phyloP scores from a whole-genome alignment of 257 asterid species.

The Solanum peruvianum region DNA sequence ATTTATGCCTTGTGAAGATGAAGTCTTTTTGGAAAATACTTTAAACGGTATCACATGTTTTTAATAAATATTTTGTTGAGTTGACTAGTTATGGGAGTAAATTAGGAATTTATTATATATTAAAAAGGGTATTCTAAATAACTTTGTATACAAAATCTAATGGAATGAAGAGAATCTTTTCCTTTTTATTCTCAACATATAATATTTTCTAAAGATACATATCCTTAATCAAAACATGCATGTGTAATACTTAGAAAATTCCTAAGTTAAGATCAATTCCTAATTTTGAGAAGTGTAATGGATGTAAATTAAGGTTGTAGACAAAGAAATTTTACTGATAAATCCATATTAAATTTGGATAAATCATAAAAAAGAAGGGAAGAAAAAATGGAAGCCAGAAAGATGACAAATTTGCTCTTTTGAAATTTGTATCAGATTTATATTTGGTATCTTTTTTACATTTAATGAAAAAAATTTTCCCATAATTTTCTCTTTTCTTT shows the following conservation, averaged over 20 bases:
- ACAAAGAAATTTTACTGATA: not conserved
- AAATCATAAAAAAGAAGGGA: no score
- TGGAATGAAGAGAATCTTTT: not conserved
- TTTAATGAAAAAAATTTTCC: no score
- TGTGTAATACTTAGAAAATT: not conserved
- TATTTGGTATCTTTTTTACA: no score
- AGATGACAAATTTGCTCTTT: no score
- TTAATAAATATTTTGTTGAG: not conserved
- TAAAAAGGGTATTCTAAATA: not conserved
- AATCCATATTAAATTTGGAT: not conserved
- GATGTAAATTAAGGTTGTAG: not conserved
- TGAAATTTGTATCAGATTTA: no score
- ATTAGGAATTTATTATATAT: not conserved
- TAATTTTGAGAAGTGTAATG: not conserved
- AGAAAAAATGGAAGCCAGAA: no score
- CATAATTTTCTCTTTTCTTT: no score
- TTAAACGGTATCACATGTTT: not conserved
- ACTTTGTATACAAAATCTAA: not conserved
- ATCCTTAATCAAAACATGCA: not conserved
- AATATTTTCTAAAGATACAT: not conserved
- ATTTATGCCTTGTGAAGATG: not conserved
- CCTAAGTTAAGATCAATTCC: not conserved
- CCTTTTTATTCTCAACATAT: not conserved
- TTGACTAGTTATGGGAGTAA: not conserved
- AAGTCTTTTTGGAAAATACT: not conserved